phyloP scores from a whole-genome alignment of 495 filamentous ascomycete species.

The Usnea hakonensis region DNA sequence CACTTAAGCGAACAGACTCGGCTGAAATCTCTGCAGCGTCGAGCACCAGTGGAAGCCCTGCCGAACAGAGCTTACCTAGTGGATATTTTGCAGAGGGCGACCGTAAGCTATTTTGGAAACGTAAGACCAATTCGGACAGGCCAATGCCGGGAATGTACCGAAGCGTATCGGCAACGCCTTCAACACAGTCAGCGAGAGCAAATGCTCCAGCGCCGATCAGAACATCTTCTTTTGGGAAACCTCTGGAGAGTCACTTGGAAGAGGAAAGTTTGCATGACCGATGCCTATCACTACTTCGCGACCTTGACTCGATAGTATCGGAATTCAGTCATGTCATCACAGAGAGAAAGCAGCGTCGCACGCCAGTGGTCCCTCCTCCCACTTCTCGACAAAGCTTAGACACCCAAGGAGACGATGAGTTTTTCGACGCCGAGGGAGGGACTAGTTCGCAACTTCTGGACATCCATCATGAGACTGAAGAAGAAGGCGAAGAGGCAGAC shows the following conservation, averaged over 20 bases:
- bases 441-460: slow-evolving; percentile 62
- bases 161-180: slow-evolving; percentile 45
- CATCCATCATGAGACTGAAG: slow-evolving; percentile 56
- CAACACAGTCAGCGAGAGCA: slow-evolving; percentile 46
- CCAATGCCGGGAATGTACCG: slow-evolving; percentile 26
- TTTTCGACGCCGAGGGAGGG: slow-evolving; percentile 81
- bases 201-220: slow-evolving; percentile 17
- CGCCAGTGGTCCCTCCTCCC: slow-evolving; percentile 41
- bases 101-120: slow-evolving; percentile 76
- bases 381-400: slow-evolving; percentile 70
- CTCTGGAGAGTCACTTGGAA: slow-evolving; percentile 29
- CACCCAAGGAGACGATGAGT: slow-evolving; percentile 71
- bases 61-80: slow-evolving; percentile 24
- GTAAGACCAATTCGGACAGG: slow-evolving; percentile 56
- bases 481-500: slow-evolving; percentile 38
- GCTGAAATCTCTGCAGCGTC: slow-evolving; percentile 19
- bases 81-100: slow-evolving; percentile 41
- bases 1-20: slow-evolving; percentile 9
- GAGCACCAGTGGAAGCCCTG: slow-evolving; percentile 22
- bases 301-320: slow-evolving; percentile 71
- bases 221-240: slow-evolving; percentile 6
- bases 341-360: slow-evolving; percentile 70
- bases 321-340: slow-evolving; percentile 72
- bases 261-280: slow-evolving; percentile 67
- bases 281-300: slow-evolving; percentile 67